phyloP scores from a whole-genome alignment of 345 rosid genomes.

The Luvunga scandens region DNA sequence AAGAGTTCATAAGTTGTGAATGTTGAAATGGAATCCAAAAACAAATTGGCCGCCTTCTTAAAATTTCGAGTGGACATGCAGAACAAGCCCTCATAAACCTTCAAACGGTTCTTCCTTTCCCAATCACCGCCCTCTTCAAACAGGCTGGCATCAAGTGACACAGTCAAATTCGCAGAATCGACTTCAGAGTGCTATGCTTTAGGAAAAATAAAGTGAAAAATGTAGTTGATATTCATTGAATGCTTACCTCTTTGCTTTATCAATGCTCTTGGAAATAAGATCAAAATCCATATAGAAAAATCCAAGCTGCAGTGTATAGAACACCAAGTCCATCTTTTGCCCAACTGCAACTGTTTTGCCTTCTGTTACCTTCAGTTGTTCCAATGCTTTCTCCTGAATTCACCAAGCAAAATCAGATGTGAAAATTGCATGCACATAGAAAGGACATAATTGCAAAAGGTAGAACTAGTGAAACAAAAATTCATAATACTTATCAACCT shows the following conservation, averaged over 20 bases:
- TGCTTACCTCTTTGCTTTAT: conserved; percentile 83
- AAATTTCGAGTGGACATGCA: conserved; percentile 92
- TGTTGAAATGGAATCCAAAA: conserved; percentile 96
- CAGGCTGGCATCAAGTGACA: conserved; percentile 48
- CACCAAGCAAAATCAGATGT: conserved; percentile 10
- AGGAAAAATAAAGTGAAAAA: conserved; percentile 8
- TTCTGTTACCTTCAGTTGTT: conserved; percentile 91
- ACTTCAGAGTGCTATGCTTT: background rate
- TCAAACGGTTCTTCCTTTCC: conserved; percentile 97
- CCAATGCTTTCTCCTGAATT: conserved; percentile 85
- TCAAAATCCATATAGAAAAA: conserved; percentile 96
- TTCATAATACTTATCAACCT: conserved; percentile 40
- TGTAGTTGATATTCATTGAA: conserved; percentile 1
- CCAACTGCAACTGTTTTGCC: conserved; percentile 98
- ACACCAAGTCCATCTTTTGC: conserved; percentile 95
- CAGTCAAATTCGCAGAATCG: conserved; percentile 3
- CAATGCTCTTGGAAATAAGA: conserved; percentile 90
- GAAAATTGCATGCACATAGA: conserved; percentile 3
- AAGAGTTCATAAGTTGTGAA: conserved; percentile 97
- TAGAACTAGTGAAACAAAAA: conserved; percentile 4
- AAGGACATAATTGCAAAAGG: conserved; percentile 8
- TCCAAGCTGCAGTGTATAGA: conserved; percentile 79
- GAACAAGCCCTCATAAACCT: conserved; percentile 93
- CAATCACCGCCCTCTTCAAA: conserved; percentile 99
- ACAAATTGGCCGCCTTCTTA: conserved; percentile 83